Evolutionary conservation across 805 yeast genomes (phyloP).

Genomic region (Myxozyma sirexii): DNA sequence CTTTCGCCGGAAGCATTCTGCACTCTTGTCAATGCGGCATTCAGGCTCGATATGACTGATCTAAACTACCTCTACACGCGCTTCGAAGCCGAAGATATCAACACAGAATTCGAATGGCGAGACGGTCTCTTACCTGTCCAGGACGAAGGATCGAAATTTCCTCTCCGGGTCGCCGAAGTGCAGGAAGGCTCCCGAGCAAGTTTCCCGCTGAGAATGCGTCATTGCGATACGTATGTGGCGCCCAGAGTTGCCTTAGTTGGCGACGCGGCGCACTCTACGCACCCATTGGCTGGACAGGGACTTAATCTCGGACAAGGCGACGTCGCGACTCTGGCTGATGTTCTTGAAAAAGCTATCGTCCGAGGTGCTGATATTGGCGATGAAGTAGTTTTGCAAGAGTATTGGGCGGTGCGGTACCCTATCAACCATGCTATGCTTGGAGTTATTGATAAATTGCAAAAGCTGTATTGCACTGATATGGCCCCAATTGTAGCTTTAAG

Average conservation of each 20-base stretch:
- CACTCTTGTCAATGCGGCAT: conserved; percentile 79
- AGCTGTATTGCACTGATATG: conserved; percentile 73
- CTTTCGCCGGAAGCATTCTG: conserved; percentile 66
- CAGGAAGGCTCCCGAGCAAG: conserved; percentile 71
- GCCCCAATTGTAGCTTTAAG: conserved; percentile 75
- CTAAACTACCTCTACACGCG: conserved; percentile 59
- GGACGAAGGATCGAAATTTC: conserved; percentile 61
- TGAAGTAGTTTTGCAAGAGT: conserved; percentile 77
- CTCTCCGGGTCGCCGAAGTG: conserved; percentile 65
- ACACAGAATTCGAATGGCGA: conserved; percentile 78
- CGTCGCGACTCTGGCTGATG: conserved; percentile 67
- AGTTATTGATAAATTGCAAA: conserved; percentile 88
- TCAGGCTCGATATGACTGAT: conserved; percentile 76
- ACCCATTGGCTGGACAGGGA: conserved; percentile 98
- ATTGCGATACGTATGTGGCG: conserved; percentile 84
- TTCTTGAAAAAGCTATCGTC: conserved; percentile 67
- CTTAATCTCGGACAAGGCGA: conserved; percentile 97
- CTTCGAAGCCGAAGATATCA: conserved; percentile 48
- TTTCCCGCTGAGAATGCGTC: conserved; percentile 85
- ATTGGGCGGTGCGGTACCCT: conserved; percentile 80
- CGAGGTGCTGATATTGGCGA: conserved; percentile 91
- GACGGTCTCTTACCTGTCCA: conserved; percentile 48
- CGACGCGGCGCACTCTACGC: conserved; percentile 97
- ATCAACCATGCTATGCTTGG: conserved; percentile 80
- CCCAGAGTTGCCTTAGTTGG: conserved; percentile 92